Evolutionary conservation across 306 rosid species (phyloP), one percentile per base, ranked within the genome.

Genomic region (Coriaria nepalensis): DNA sequence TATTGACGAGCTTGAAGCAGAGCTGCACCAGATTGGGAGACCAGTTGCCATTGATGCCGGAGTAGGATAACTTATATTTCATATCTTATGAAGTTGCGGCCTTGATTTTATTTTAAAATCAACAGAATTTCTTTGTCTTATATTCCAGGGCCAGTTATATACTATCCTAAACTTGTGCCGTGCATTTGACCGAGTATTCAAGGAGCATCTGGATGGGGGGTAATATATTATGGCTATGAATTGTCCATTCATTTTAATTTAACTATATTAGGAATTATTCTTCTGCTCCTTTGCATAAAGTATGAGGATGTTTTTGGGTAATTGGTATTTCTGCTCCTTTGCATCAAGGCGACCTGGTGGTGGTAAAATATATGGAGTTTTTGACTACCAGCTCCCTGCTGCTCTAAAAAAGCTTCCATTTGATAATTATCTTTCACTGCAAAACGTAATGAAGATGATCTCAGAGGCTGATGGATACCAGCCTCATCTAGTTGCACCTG

Each of bases 401-500:
- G 81, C 76, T 59, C 44, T 75, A 60, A 59, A 50, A 59, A 70
- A 55, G 68, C 77, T 75, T 57, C 81, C 77, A 49, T 67, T 75
- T 39, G 77, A 70, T 8, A 68, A 52, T 36, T 64, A 75, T 50
- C 77, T 75, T 47, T 70, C 81, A 10, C 47, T 59, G 52, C 66
- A 66, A 67, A 75, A 70, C 47, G 56, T 75, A 59, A 61, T 62
- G 57, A 75, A 67, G 56, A 74, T 60, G 53, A 64, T 75, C 49
- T 75, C 60, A 3, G 71, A 70, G 59, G 81, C 81, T 9, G 81
- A 75, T 44, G 77, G 81, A 8, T 75, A 75, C 68, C 81, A 75
- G 39, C 81, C 81, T 51, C 81, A 75, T 67, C 68, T 75, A 53
- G 61, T 74, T 40, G 81, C 81, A 40, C 81, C 81, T 9, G 81